Percentiles rank a stretch among this genome's conserved stretches.
phyloP scores from a whole-genome alignment of 306 rosid species.

The Trichosanthes cucumerina region DNA sequence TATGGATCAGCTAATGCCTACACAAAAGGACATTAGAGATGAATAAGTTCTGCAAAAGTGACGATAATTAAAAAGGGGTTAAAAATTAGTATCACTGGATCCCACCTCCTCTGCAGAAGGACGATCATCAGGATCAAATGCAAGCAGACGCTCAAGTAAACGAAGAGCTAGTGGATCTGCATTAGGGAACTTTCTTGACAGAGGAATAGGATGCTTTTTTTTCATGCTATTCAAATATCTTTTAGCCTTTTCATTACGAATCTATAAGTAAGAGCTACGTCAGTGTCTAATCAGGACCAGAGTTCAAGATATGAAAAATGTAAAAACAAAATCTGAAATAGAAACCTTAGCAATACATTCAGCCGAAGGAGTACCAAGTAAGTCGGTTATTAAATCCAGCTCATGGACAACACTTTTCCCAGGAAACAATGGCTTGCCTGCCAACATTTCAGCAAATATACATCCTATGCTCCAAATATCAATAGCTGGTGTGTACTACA shows the following conservation, averaged over 20 bases:
- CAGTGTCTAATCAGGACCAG: neutral
- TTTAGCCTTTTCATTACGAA: conserved; percentile 57
- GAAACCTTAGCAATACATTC: conserved; percentile 47
- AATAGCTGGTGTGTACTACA: conserved; percentile 60
- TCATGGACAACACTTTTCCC: conserved; percentile 56
- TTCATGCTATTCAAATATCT: conserved; percentile 42
- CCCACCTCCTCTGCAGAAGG: conserved; percentile 54
- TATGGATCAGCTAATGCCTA: conserved; percentile 63
- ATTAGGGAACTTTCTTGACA: conserved; percentile 39
- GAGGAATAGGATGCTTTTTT: conserved; percentile 36
- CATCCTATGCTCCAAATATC: conserved; percentile 76
- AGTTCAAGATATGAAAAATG: neutral
- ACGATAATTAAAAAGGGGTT: neutral
- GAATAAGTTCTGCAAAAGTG: neutral
- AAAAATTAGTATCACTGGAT: conserved; percentile 7
- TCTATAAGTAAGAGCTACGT: conserved; percentile 20
- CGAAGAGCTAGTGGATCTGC: conserved; percentile 49
- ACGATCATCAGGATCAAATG: conserved; percentile 56
- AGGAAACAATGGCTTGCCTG: conserved; percentile 52
- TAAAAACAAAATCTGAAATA: neutral
- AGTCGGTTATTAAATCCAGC: conserved; percentile 54
- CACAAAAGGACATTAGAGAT: neutral
- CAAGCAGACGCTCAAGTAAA: conserved; percentile 47
- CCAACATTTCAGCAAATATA: conserved; percentile 58
- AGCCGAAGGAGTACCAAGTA: conserved; percentile 47